Conservation (phyloP, 208 protist species). For the Naegleria lovaniensis region DNA sequence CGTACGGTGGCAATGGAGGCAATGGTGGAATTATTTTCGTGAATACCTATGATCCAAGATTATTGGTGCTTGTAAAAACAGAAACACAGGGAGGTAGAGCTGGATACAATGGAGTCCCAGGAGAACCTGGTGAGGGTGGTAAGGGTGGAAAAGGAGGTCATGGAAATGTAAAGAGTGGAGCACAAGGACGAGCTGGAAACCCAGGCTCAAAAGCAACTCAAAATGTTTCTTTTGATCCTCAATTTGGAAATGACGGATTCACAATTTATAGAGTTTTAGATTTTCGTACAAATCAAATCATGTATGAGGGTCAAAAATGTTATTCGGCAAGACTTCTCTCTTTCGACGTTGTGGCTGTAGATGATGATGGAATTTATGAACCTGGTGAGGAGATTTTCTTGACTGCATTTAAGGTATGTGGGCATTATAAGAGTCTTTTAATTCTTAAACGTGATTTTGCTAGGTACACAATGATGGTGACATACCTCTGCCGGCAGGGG, state of each 20-base stretch:
- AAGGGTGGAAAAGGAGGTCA: background rate
- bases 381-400: background rate
- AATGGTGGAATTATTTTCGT: background rate
- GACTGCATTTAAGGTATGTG: background rate
- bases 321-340: background rate
- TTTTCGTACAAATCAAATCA: background rate
- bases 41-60: background rate
- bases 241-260: background rate
- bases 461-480: background rate
- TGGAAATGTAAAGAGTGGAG: background rate
- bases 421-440: no score
- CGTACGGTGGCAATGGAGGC: background rate
- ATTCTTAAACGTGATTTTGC: no score
- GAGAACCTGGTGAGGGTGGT: background rate
- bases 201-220: background rate
- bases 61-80: background rate
- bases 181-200: background rate
- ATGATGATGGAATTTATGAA: background rate
- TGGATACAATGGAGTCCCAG: background rate
- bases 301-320: background rate
- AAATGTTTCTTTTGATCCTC: background rate
- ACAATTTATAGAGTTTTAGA: background rate
- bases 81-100: background rate
- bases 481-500: background rate
- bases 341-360: background rate